These are phyloP conservation scores for Lachancea lanzarotensis DNA, from an alignment of 805 yeast species.

Conservation along the genomic window DNA sequence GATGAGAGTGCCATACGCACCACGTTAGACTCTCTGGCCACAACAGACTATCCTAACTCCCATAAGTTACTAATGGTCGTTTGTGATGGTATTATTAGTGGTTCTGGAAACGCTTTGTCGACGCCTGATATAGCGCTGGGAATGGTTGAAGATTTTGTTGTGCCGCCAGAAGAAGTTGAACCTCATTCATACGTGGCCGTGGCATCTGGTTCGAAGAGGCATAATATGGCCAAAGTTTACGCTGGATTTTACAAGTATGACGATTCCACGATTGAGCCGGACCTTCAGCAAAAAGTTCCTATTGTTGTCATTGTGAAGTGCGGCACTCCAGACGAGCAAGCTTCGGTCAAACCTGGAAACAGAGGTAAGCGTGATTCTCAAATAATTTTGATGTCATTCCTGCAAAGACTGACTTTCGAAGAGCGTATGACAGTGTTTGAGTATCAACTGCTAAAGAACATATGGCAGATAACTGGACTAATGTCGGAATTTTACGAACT, in stretches of 20 bases:
- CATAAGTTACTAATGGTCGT: constrained; percentile 80
- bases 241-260: constrained; percentile 90
- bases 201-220: constrained; percentile 89
- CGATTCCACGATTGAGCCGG: constrained; percentile 63
- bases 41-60: constrained; percentile 92
- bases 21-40: constrained; percentile 87
- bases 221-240: constrained; percentile 95
- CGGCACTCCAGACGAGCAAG: constrained; percentile 77
- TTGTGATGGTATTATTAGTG: constrained; percentile 93
- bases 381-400: constrained; percentile 80
- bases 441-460: constrained; percentile 62
- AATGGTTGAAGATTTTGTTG: constrained; percentile 77
- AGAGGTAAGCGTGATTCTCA: constrained; percentile 97
- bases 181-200: constrained; percentile 91
- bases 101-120: constrained; percentile 79
- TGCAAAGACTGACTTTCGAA: constrained; percentile 81
- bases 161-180: constrained; percentile 66
- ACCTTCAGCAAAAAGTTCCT: constrained; percentile 83
- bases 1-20: constrained; percentile 80
- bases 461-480: constrained; percentile 79
- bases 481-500: constrained; percentile 79
- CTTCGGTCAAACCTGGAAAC: constrained; percentile 75
- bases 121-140: constrained; percentile 87
- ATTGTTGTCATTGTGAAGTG: constrained; percentile 73
- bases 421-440: constrained; percentile 93